phyloP scores from a whole-genome alignment of 495 filamentous ascomycete genomes.

The Aspergillus bridgeri region DNA sequence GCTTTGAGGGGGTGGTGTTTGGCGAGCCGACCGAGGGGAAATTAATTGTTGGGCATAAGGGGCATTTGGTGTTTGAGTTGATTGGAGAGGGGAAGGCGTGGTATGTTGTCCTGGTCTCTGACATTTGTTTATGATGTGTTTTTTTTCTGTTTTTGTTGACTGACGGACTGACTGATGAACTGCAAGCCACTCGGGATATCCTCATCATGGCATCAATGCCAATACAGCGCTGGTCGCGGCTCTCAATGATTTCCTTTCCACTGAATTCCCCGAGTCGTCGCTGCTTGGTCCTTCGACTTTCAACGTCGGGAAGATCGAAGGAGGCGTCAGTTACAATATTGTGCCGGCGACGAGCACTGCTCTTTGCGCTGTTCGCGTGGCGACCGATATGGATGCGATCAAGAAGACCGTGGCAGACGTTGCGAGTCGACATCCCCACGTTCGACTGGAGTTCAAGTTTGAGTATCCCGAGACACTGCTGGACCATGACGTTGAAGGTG shows the following conservation, averaged over 20 bases:
- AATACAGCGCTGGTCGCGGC: conserved; percentile 63
- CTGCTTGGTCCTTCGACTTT: conserved; percentile 19
- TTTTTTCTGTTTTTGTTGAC: conserved; percentile 23
- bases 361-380: conserved; percentile 20
- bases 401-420: conserved; percentile 17
- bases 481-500: conserved; percentile 56
- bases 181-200: conserved; percentile 71
- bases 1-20: conserved; percentile 60
- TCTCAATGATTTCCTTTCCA: conserved; percentile 47
- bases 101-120: too few species aligned
- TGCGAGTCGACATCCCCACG: conserved; percentile 11
- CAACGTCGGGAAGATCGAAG: conserved; percentile 19
- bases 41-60: conserved; percentile 79
- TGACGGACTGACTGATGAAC: not conserved
- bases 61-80: conserved; percentile 55
- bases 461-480: conserved; percentile 19
- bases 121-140: too few species aligned
- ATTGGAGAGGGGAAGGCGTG: conserved; percentile 51
- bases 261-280: conserved; percentile 10
- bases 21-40: conserved; percentile 78
- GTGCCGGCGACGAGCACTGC: conserved; percentile 19
- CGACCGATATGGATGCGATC: conserved; percentile 16
- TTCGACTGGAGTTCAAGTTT: conserved; percentile 18
- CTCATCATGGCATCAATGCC: conserved; percentile 68
- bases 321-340: conserved; percentile 22